Evolutionary conservation across 2,329 filamentous ascomycete species (phyloP), one percentile per base, ranked within the genome.

Genomic region (Fusarium aywerte): DNA sequence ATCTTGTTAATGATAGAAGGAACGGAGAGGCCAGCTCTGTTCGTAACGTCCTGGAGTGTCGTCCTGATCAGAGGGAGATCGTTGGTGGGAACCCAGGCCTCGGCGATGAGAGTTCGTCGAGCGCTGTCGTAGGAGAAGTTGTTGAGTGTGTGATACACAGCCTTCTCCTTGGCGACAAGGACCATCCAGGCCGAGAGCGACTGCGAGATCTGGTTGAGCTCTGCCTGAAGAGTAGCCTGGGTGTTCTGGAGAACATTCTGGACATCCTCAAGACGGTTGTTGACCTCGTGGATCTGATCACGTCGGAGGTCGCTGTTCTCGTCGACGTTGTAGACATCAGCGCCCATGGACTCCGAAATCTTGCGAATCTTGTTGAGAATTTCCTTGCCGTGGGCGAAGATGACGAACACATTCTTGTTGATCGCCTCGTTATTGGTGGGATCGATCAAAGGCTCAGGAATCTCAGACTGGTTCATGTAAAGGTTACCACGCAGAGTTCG

Each of bases 391-490:
- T 99, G 96, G 13, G 96, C 96, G 74, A 99, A 99, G 79, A 99
- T 99, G 76, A 99, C 95, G 76, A 99, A 99, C 56, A 99, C 96
- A 73, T 97, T 99, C 89, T 99, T 99, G 83, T 91, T 89, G 73
- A 96, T 86, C 68, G 92, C 85, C 81, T 98, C 95, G 78, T 98
- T 97, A 82, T 89, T 97, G 76, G 91, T 87, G 16, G 96, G 95
- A 78, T 99, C 92, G 77, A 97, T 85, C 72, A 99, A 90, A 35
- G 92, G 89, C 78, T 99, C 95, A 9, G 93, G 90, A 65, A 99
- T 99, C 84, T 99, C 96, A 38, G 95, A 95, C 83, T 99, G 96
- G 81, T 99, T 99, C 96, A 99, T 99, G 85, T 98, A 99, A 67
- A 99, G 83, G 80, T 99, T 99, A 74, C 96, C 96, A 78, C 96